Base-by-base conservation (phyloP, 345 rosid species). In the Mangifera indica region DNA sequence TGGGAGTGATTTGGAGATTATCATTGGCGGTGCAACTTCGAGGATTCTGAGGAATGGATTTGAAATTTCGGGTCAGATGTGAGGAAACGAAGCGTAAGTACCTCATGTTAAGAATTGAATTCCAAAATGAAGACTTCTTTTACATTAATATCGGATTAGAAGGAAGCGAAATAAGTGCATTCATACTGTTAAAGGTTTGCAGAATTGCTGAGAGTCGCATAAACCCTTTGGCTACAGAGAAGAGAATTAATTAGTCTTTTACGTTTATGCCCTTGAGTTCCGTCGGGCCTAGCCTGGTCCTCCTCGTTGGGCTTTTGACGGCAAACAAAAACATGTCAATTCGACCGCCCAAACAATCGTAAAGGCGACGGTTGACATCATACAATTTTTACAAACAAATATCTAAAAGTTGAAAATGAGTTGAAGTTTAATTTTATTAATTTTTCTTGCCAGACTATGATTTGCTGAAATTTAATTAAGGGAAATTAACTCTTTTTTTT, bases 41-140 rank as follows among this genome's bases (percentile, higher is more conserved):
- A 32, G 65, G 52, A 37, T 32, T 69, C 44, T 26, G 63, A 70
- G 40, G 12, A 52, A 49, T 66, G 32, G 80, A 52, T 80, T 61
- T 77, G 37, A 73, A 68, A 54, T 69, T 48, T 60, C 78, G 81
- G 22, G 81, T 67, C 0, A 89, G 55, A 65, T 79, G 82, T 14
- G 86, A 76, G 64, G 83, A 80, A 74, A 89, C 52, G 67, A 67
- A 69, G 58, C 84, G 84, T 3, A 91, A 79, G 52, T 70, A 53
- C 70, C 80, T 75, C 92, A 89, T 88, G 42, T 78, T 78, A 29
- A 20, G 53, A 24, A n/a, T 25, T 67, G 37, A 9, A 37, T 21
- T 11, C 17, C 6, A 34, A 34, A 5, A 6, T 34, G 60, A 46
- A 67, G 26, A 34, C 25, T 40, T 7, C 2, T 52, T 69, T 42